These are phyloP conservation scores for Penicillium fuscoglaucum DNA, from an alignment of 2,329 filamentous ascomycete genomes.

Conservation along the genomic window DNA sequence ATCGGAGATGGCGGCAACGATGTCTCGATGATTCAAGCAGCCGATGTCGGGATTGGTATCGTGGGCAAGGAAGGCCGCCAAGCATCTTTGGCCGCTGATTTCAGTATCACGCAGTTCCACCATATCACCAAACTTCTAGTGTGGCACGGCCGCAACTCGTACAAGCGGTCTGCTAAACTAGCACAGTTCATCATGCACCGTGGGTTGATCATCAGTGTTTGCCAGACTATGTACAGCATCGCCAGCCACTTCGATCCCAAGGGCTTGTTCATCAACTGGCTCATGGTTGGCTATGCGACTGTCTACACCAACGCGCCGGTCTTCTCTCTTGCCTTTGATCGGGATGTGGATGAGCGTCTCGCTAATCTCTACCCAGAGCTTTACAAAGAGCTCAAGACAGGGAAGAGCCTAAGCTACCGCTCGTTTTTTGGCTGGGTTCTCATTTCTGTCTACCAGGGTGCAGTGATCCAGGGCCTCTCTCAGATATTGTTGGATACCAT, in stretches of 20 bases:
- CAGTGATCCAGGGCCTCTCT: slow-evolving; percentile 90
- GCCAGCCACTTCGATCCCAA: slow-evolving; percentile 90
- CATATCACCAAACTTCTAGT: slow-evolving; percentile 96
- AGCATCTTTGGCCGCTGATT: slow-evolving; percentile 91
- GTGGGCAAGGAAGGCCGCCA: slow-evolving; percentile 97
- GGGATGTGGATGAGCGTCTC: slow-evolving; percentile 89
- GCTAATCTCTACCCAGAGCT: slow-evolving; percentile 95
- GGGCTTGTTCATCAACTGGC: slow-evolving; percentile 93
- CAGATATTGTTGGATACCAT: slow-evolving; percentile 83
- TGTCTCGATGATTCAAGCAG: slow-evolving; percentile 98
- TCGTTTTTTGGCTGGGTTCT: slow-evolving; percentile 97
- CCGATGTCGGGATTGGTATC: slow-evolving; percentile 95
- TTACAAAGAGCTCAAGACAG: slow-evolving; percentile 93
- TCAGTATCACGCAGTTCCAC: slow-evolving; percentile 92
- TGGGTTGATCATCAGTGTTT: slow-evolving; percentile 90
- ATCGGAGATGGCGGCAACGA: slow-evolving; percentile 98
- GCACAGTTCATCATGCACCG: slow-evolving; percentile 98
- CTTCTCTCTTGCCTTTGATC: slow-evolving; percentile 88
- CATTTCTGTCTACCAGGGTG: slow-evolving; percentile 91
- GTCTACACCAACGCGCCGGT: slow-evolving; percentile 93
- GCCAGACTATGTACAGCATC: slow-evolving; percentile 96
- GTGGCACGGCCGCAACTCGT: slow-evolving; percentile 97
- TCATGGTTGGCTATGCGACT: slow-evolving; percentile 94
- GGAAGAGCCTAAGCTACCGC: slow-evolving; percentile 81
- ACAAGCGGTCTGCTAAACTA: slow-evolving; percentile 92